Percentiles rank a stretch among this genome's conserved stretches.
Evolutionary conservation across 352 stramenopile genomes (phyloP).

Genomic region (Thalassiosira delicatula): DNA sequence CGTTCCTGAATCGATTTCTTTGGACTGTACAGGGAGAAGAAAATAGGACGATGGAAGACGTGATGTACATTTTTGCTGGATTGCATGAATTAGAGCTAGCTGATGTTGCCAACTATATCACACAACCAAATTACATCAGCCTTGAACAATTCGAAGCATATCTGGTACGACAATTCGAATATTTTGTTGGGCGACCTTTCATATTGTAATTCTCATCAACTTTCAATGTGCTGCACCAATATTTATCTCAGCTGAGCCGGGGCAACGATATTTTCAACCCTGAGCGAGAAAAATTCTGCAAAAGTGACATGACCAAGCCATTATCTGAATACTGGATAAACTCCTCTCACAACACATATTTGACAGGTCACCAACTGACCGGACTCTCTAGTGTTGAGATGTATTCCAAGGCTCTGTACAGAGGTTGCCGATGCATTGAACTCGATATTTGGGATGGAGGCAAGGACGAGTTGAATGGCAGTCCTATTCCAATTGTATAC

Average conservation of each 20-base stretch:
- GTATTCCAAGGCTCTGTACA: conserved; percentile 87
- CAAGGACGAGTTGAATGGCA: conserved; percentile 60
- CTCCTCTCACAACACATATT: conserved; percentile 90
- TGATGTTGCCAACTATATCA: conserved; percentile 62
- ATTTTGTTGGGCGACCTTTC: no score
- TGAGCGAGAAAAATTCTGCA: conserved; percentile 60
- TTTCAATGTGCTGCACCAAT: no score
- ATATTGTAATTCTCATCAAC: no score
- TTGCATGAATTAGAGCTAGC: conserved; percentile 78
- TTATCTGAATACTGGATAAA: conserved; percentile 90
- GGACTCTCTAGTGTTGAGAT: conserved; percentile 85
- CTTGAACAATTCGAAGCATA: conserved; percentile 82
- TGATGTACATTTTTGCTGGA: conserved; percentile 69
- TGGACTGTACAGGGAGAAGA: conserved; percentile 72
- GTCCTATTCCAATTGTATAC: conserved; percentile 75
- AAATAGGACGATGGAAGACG: conserved; percentile 68
- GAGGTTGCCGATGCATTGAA: conserved; percentile 88
- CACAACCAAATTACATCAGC: conserved; percentile 59
- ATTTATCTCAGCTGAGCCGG: conserved; percentile 46
- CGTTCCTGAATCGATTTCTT: conserved; percentile 80
- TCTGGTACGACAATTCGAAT: no score
- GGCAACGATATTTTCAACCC: conserved; percentile 84
- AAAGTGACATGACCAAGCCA: conserved; percentile 85
- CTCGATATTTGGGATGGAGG: conserved; percentile 89
- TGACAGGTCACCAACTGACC: conserved; percentile 88